Evolutionary conservation across 768 basidiomycete genomes (phyloP).

Genomic region (Candolleomyces efflorescens): DNA sequence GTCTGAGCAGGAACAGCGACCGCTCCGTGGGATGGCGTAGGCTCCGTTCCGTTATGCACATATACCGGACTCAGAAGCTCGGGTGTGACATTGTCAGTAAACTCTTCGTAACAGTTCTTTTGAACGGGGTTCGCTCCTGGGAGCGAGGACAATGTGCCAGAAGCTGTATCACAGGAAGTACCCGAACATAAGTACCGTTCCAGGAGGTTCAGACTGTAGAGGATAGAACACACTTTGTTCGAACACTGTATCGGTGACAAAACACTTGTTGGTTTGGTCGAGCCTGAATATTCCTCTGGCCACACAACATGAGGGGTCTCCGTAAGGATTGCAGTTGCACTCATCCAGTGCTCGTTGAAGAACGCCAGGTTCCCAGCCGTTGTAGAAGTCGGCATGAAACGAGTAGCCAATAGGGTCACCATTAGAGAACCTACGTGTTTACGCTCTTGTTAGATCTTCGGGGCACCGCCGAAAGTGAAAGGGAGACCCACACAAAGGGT

Average conservation of each 20-base stretch:
- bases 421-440: constrained; percentile 31
- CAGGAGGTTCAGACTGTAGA: background rate
- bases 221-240: constrained; percentile 25
- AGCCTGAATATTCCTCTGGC: constrained; percentile 30
- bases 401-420: constrained; percentile 59
- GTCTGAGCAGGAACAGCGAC: background rate
- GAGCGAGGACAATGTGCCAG: constrained; percentile 1
- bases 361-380: constrained; percentile 45
- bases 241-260: constrained; percentile 28
- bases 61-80: constrained; percentile 5
- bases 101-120: constrained; percentile 7
- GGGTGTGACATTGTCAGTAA: background rate
- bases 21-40: background rate
- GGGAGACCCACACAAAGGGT: constrained; percentile 39
- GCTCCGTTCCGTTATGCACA: constrained; percentile 5
- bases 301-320: constrained; percentile 29
- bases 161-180: background rate
- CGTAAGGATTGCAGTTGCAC: constrained; percentile 34
- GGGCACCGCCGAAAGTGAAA: background rate
- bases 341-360: constrained; percentile 41
- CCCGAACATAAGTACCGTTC: background rate
- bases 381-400: constrained; percentile 40
- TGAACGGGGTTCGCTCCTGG: constrained; percentile 11
- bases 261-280: constrained; percentile 25
- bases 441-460: background rate